Conservation (phyloP, 1,284 basidiomycete species). For the Cryptococcus depauperatus region DNA sequence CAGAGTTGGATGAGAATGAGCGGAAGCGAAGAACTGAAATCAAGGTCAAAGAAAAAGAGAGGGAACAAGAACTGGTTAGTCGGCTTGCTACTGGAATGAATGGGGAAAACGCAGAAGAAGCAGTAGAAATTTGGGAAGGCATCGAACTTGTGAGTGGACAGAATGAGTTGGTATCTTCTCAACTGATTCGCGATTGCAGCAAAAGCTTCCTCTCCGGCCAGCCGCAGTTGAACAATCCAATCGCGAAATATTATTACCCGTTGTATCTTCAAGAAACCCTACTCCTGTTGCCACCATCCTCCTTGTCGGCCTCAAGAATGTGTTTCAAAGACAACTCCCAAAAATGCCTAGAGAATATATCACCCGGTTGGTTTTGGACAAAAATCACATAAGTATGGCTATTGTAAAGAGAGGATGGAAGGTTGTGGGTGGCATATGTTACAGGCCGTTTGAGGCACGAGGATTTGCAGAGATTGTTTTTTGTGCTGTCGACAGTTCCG, state of each 20-base stretch:
- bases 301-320: slow-evolving; percentile 86
- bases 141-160: slow-evolving; percentile 30
- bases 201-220: slow-evolving; percentile 50
- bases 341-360: slow-evolving; percentile 99
- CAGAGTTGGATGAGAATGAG: slow-evolving; percentile 32
- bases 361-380: slow-evolving; percentile 86
- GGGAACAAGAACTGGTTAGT: slow-evolving; percentile 53
- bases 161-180: too few relatives aligned
- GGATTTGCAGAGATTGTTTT: slow-evolving; percentile 98
- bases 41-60: slow-evolving; percentile 14
- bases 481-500: slow-evolving; percentile 91
- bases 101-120: slow-evolving; percentile 47
- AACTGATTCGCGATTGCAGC: too few relatives aligned
- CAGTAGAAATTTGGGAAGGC: slow-evolving; percentile 40
- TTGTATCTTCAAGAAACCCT: slow-evolving; percentile 73
- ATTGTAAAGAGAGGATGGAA: slow-evolving; percentile 93
- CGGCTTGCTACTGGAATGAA: slow-evolving; percentile 71
- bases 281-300: slow-evolving; percentile 71
- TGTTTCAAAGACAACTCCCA: slow-evolving; percentile 95
- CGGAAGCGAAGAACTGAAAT: slow-evolving; percentile 34
- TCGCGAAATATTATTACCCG: slow-evolving; percentile 74
- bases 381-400: slow-evolving; percentile 82
- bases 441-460: slow-evolving; percentile 87
- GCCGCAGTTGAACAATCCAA: slow-evolving; percentile 74
- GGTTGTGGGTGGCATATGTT: slow-evolving; percentile 97